Evolutionary conservation across 208 protist species (phyloP).

Genomic region (Angomonas desouzai): DNA sequence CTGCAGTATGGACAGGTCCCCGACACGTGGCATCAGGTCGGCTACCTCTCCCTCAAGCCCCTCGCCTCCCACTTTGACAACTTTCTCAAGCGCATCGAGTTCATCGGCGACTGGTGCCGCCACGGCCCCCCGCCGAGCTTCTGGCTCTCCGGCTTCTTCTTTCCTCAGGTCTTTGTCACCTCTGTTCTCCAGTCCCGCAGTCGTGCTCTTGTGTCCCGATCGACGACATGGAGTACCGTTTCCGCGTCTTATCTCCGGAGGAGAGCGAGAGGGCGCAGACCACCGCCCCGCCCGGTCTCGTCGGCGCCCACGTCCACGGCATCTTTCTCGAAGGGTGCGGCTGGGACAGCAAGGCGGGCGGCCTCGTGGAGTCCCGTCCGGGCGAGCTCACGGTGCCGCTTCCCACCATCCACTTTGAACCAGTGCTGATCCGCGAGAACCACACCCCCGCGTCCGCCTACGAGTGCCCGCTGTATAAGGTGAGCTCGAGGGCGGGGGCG

Average conservation of each 20-base stretch:
- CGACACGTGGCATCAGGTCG: constrained; percentile 73
- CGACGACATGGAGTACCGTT: constrained; percentile 80
- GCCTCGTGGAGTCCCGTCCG: constrained; percentile 71
- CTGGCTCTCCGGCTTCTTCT: constrained; percentile 98
- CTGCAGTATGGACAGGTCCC: constrained; percentile 91
- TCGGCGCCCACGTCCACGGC: constrained; percentile 90
- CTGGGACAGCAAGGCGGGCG: constrained; percentile 43
- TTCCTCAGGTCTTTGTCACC: constrained; percentile 94
- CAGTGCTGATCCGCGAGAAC: constrained; percentile 47
- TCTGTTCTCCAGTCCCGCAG: constrained; percentile 87
- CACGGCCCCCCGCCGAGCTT: constrained; percentile 85
- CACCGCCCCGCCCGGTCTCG: constrained; percentile 19
- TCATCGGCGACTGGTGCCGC: constrained; percentile 89
- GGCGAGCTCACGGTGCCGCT: constrained; percentile 82
- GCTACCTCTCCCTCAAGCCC: constrained; percentile 94
- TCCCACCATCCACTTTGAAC: constrained; percentile 86
- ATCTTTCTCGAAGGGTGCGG: constrained; percentile 88
- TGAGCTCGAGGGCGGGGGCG: constrained; percentile 79
- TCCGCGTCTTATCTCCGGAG: constrained; percentile 31
- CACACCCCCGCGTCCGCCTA: constrained; percentile 33
- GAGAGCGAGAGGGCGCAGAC: constrained; percentile 24
- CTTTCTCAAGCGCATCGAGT: constrained; percentile 82
- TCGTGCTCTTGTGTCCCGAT: constrained; percentile 78
- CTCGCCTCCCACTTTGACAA: constrained; percentile 93
- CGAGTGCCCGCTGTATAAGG: constrained; percentile 92